These are phyloP conservation scores for Drosera spatulata DNA, from an alignment of 179 eudicot species.

Conservation along the genomic window DNA sequence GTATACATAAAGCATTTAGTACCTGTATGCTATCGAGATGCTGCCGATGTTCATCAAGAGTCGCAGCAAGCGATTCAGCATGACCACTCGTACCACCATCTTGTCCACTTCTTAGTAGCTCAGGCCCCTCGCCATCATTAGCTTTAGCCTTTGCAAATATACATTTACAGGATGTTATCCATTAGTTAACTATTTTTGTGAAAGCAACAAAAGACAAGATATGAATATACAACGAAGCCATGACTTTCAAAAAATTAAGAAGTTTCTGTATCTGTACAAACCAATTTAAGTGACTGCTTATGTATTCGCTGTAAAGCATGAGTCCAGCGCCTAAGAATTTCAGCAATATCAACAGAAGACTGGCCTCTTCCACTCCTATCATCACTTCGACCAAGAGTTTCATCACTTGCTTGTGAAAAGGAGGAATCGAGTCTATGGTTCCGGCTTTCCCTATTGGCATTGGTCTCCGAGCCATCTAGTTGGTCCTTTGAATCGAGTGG, in stretches of 20 bases:
- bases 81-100: conserved; percentile 68
- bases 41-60: conserved; percentile 89
- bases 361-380: conserved; percentile 73
- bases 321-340: conserved; percentile 92
- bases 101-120: conserved; percentile 65
- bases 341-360: conserved; percentile 91
- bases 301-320: conserved; percentile 96
- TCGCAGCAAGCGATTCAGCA: conserved; percentile 80
- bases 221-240: background rate
- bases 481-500: conserved; percentile 40
- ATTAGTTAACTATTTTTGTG: background rate
- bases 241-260: background rate
- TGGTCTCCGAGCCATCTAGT: conserved; percentile 35
- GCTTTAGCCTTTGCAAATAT: conserved; percentile 52
- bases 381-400: conserved; percentile 38
- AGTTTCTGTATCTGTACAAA: conserved; percentile 13
- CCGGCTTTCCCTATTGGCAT: conserved; percentile 33
- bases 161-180: background rate
- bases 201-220: background rate
- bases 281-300: conserved; percentile 90
- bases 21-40: conserved; percentile 98
- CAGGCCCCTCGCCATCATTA: conserved; percentile 97
- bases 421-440: conserved; percentile 30
- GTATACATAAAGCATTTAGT: background rate
- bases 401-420: conserved; percentile 37